Evolutionary conservation across 2,329 filamentous ascomycete genomes (phyloP).

Genomic region (Orbilia brochopaga): DNA sequence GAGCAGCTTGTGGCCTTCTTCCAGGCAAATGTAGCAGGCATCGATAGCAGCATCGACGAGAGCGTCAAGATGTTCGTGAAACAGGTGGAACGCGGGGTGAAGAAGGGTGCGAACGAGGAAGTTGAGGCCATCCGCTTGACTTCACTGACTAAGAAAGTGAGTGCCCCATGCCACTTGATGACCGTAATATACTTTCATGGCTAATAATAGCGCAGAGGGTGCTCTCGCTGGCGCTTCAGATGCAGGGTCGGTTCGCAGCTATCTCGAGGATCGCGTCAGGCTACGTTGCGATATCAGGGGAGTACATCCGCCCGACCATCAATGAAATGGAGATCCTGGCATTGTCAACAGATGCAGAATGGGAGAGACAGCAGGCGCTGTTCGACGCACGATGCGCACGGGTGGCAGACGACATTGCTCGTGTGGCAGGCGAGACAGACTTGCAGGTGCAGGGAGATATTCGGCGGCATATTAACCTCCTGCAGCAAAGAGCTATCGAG

Average conservation of each 20-base stretch:
- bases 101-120: not conserved
- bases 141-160: not conserved
- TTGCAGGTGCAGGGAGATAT: not conserved
- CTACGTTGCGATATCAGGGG: not conserved
- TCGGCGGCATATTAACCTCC: not conserved
- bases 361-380: not conserved
- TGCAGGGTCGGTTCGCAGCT: not conserved
- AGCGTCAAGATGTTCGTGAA: not conserved
- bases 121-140: not conserved
- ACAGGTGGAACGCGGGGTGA: not conserved
- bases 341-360: not conserved
- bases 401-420: not conserved
- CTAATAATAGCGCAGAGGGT: not conserved
- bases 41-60: not conserved
- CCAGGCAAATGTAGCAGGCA: not conserved
- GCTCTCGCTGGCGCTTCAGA: not conserved
- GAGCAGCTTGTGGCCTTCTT: not conserved
- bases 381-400: not conserved
- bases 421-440: not conserved
- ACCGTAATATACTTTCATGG: not conserved
- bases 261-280: not conserved
- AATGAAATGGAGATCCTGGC: constrained; percentile 1
- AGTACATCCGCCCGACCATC: constrained; percentile 5
- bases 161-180: not conserved
- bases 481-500: not conserved